Percentiles rank a stretch among this genome's conserved stretches.
Evolutionary conservation across 1,284 basidiomycete genomes (phyloP).

Genomic region (Puccinia triticina): DNA sequence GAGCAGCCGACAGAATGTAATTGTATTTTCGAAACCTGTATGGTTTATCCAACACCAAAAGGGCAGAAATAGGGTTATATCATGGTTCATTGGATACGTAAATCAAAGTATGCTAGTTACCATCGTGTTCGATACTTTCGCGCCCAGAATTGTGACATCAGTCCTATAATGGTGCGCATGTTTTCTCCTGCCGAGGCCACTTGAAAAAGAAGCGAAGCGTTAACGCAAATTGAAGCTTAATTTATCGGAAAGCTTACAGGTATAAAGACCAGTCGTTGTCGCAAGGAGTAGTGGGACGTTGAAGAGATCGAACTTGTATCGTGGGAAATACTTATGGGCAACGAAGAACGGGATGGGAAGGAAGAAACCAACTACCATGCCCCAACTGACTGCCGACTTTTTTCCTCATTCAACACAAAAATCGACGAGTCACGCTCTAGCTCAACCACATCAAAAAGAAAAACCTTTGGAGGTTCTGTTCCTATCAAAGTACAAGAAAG

Average conservation of each 20-base stretch:
- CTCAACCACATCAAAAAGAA: no score
- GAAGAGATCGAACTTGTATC: conserved; percentile 13
- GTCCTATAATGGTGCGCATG: conserved; percentile 33
- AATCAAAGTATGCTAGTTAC: neutral
- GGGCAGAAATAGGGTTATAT: no score
- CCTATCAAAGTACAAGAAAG: neutral
- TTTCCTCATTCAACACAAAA: neutral
- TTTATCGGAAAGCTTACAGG: conserved; percentile 1
- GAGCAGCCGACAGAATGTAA: conserved; percentile 40
- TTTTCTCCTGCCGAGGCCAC: conserved; percentile 29
- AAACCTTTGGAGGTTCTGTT: no score
- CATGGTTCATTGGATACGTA: no score
- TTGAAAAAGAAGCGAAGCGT: neutral
- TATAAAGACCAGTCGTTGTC: neutral
- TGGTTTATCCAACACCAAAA: neutral
- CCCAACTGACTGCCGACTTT: conserved; percentile 2
- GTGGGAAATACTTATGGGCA: conserved; percentile 28
- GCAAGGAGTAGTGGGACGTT: conserved; percentile 27
- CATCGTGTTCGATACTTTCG: conserved; percentile 34
- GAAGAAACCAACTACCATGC: conserved; percentile 8
- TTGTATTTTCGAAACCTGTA: conserved; percentile 38
- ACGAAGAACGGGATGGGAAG: conserved; percentile 39
- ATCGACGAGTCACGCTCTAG: neutral
- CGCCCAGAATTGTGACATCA: conserved; percentile 44
- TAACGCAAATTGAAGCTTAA: neutral